These are phyloP conservation scores for Metrosideros polymorpha DNA, from an alignment of 441 rosid species.

Conservation along the genomic window DNA sequence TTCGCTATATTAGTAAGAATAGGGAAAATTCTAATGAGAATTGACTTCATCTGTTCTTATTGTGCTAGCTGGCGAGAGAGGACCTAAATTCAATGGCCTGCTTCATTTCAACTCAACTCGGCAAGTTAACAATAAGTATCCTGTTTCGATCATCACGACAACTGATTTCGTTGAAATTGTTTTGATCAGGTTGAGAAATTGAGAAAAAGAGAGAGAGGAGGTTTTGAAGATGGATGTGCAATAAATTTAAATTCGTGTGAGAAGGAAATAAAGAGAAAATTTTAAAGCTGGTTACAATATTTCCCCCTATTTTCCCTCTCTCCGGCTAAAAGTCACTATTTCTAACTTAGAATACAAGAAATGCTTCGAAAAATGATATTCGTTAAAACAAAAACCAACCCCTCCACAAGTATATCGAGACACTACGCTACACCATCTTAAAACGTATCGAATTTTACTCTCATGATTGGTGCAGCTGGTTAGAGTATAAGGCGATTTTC, in stretches of 20 bases:
- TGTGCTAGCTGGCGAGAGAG: no score
- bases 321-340: not conserved
- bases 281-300: not conserved
- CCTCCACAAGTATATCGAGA: not conserved
- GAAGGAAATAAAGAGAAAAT: not conserved
- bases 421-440: fast-evolving
- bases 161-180: not conserved
- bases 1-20: not conserved
- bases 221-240: not conserved
- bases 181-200: not conserved
- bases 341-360: not conserved
- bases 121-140: not conserved
- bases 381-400: not conserved
- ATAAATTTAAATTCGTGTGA: not conserved
- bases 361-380: not conserved
- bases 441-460: not conserved
- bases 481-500: not conserved
- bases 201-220: not conserved
- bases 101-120: not conserved
- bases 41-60: not conserved
- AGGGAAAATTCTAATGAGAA: not conserved
- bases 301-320: not conserved
- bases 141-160: not conserved
- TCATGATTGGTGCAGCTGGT: fast-evolving
- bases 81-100: not conserved